phyloP scores from a whole-genome alignment of 2,329 filamentous ascomycete genomes.

The Colletotrichum noveboracense region DNA sequence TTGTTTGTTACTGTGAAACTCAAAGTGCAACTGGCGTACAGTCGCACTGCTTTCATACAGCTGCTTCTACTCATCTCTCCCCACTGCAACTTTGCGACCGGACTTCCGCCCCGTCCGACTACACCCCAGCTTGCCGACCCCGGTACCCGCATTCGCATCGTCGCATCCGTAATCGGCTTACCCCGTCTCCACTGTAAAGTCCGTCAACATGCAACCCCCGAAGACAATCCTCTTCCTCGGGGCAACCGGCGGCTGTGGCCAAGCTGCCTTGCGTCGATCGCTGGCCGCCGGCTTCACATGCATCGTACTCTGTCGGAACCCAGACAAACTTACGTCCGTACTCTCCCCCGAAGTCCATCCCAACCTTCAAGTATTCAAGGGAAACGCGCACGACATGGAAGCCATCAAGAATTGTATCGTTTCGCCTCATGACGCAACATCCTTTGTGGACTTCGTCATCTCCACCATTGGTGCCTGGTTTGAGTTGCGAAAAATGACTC shows the following conservation, averaged over 20 bases:
- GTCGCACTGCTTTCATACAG: background rate
- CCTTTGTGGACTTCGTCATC: slow-evolving; percentile 51
- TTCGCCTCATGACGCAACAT: slow-evolving; percentile 26
- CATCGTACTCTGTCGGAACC: slow-evolving; percentile 54
- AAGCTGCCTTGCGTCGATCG: slow-evolving; percentile 48
- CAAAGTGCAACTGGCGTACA: background rate
- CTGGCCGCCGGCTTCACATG: slow-evolving; percentile 52
- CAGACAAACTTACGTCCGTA: slow-evolving; percentile 49
- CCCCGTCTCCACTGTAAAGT: background rate
- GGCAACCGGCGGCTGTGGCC: slow-evolving; percentile 54
- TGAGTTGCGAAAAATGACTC: slow-evolving; percentile 33
- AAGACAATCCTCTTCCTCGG: slow-evolving; percentile 58
- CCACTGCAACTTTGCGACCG: background rate
- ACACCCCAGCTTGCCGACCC: background rate
- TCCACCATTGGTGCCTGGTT: slow-evolving; percentile 50
- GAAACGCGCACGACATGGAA: slow-evolving; percentile 49
- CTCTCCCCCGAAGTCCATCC: slow-evolving; percentile 33
- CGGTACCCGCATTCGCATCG: background rate
- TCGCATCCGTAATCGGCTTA: slow-evolving; percentile 19
- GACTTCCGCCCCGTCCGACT: background rate
- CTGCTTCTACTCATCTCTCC: background rate
- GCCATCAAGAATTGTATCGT: slow-evolving; percentile 42
- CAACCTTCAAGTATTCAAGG: slow-evolving; percentile 49
- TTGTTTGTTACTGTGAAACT: background rate
- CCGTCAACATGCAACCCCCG: slow-evolving; percentile 8